Evolutionary conservation across 768 basidiomycete genomes (phyloP).

Genomic region (Lentinula boryana): DNA sequence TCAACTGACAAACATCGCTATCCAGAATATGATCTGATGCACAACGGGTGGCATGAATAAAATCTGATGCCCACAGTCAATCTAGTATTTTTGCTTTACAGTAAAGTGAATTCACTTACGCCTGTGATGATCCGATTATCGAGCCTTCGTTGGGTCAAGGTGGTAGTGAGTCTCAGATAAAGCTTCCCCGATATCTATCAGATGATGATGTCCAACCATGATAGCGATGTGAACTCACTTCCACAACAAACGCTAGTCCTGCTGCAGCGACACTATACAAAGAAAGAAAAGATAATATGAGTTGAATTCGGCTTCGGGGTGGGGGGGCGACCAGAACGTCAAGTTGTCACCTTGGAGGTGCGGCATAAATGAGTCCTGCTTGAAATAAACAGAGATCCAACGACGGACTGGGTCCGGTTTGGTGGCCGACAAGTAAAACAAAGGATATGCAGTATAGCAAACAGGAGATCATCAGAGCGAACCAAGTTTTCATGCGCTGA

Average conservation of each 20-base stretch:
- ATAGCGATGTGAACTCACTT: neutral
- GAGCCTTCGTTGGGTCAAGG: neutral
- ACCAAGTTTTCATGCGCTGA: constrained; percentile 10
- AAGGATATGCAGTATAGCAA: constrained; percentile 9
- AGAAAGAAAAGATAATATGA: neutral
- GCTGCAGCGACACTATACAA: constrained; percentile 4
- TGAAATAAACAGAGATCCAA: constrained; percentile 9
- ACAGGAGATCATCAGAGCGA: constrained; percentile 5
- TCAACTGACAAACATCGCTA: constrained; percentile 6
- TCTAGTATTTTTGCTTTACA: neutral
- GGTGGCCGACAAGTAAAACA: constrained; percentile 10
- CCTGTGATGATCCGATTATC: neutral
- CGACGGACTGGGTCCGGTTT: constrained; percentile 7
- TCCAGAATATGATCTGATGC: constrained; percentile 7
- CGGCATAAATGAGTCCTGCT: constrained; percentile 11
- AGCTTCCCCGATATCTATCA: neutral
- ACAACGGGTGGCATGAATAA: constrained; percentile 3
- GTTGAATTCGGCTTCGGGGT: neutral
- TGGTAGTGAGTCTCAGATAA: neutral
- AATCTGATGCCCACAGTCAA: neutral
- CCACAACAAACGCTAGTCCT: constrained; percentile 1
- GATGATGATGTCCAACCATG: neutral
- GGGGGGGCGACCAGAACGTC: neutral
- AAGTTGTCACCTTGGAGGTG: constrained; percentile 4
- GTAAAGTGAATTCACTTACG: neutral